These are phyloP conservation scores for Nepenthes alata DNA, from an alignment of 179 eudicot genomes.

Conservation along the genomic window DNA sequence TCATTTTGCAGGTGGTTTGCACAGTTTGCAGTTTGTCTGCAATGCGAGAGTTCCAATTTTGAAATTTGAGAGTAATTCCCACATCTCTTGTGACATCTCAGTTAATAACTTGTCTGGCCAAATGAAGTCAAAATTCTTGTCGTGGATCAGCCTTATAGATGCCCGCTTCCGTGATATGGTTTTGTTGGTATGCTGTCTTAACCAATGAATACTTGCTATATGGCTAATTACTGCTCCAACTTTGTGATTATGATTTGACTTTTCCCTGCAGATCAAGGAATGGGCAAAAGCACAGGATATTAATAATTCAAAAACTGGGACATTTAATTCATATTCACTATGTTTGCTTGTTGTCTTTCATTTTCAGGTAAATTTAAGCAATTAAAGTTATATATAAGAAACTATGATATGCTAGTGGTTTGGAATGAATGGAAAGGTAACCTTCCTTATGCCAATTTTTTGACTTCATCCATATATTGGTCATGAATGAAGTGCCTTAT, in stretches of 20 bases:
- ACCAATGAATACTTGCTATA: conserved; percentile 6
- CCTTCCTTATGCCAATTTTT: background rate
- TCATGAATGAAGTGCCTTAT: background rate
- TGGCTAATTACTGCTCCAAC: background rate
- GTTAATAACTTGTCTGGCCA: conserved; percentile 72
- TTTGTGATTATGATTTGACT: conserved; percentile 8
- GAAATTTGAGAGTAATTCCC: conserved; percentile 38
- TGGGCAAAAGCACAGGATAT: conserved; percentile 89
- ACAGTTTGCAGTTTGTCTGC: conserved; percentile 40
- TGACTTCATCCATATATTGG: background rate
- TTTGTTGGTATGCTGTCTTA: conserved; percentile 50
- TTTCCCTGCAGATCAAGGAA: conserved; percentile 71
- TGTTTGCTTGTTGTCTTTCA: conserved; percentile 81
- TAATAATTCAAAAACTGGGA: conserved; percentile 65
- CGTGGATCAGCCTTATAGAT: conserved; percentile 78
- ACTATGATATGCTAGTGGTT: too few relatives aligned
- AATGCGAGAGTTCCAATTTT: conserved; percentile 82
- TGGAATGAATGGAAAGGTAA: background rate
- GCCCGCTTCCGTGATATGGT: conserved; percentile 78
- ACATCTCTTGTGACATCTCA: conserved; percentile 82
- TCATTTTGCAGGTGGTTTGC: conserved; percentile 53
- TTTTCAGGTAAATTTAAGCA: conserved; percentile 55
- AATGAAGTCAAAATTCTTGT: conserved; percentile 80
- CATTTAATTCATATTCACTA: conserved; percentile 74
- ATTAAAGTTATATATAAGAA: too few relatives aligned